Conservation (phyloP, 345 rosid genomes). For the Abelmoschus esculentus region DNA sequence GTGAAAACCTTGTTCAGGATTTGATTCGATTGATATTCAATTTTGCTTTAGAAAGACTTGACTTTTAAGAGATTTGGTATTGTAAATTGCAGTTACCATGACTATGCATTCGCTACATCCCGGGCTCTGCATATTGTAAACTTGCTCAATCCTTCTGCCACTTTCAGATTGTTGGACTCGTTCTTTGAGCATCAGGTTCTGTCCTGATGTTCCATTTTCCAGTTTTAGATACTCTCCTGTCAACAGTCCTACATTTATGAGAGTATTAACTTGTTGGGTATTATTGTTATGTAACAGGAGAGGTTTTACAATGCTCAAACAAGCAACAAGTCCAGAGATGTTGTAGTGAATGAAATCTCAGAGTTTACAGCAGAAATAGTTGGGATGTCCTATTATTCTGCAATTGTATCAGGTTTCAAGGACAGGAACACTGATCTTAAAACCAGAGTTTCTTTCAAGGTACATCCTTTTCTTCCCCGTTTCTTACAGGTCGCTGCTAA, state of each 20-base stretch:
- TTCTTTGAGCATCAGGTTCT: constrained; percentile 75
- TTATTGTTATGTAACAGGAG: constrained; percentile 27
- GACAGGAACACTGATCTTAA: constrained; percentile 49
- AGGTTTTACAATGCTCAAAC: constrained; percentile 55
- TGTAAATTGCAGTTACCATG: constrained; percentile 62
- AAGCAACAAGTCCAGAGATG: constrained; percentile 40
- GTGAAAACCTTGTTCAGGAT: neutral
- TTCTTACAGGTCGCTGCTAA: too few relatives aligned
- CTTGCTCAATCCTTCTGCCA: constrained; percentile 38
- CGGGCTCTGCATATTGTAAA: constrained; percentile 75
- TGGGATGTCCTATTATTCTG: constrained; percentile 43
- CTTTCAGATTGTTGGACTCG: constrained; percentile 55
- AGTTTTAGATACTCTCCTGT: neutral
- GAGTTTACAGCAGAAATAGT: constrained; percentile 40
- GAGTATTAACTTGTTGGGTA: too few relatives aligned
- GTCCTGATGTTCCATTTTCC: neutral
- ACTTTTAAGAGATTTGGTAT: neutral
- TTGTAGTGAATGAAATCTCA: constrained; percentile 46
- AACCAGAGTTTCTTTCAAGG: constrained; percentile 81
- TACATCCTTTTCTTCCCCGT: constrained; percentile 8
- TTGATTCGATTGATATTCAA: constrained; percentile 1
- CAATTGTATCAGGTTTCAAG: constrained; percentile 47
- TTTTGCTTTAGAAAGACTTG: neutral
- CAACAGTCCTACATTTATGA: too few relatives aligned
- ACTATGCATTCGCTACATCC: constrained; percentile 66